Evolutionary conservation across 2,329 filamentous ascomycete genomes (phyloP), one percentile per base, ranked within the genome.

Genomic region (Chrysoporthe austroafricana): DNA sequence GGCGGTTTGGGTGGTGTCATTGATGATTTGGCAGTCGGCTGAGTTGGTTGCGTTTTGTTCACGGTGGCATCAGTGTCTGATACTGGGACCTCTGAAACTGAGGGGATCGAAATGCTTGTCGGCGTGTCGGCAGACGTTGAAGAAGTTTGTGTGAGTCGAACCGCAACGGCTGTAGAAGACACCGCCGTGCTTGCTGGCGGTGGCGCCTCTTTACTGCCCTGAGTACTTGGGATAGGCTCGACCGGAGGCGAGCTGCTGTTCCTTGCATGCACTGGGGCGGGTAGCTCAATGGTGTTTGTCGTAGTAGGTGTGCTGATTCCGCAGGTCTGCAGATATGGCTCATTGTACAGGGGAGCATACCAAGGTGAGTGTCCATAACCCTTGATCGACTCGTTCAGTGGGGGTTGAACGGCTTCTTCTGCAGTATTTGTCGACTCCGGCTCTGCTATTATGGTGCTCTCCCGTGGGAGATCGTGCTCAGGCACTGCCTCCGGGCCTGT

Each of bases 401-500:
- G 26, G 7, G 36, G 63, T 26, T 60, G 52, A 16, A 36, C 18
- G n/a, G 54, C 9, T 4, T 32, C 43, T 16, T 63, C 66, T 21
- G 43, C 62, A 21, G 43, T 44, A 9, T 21, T 36, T 14, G 52
- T 69, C 14, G 26, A 26, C 4, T 66, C 56, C 21, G 70, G 57
- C 39, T 73, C 52, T 36, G 52, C 44, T 26, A 52, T 42, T 3
- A 68, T 16, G 48, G 59, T 6, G 48, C 61, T 57, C 43, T 62
- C 50, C 32, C 74, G 64, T 16, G 71, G 64, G 18, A 73, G 69
- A 34, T 70, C 59, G 13, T 71, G 59, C 54, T 79, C 76, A n/a
- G 77, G 75, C 3, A 74, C 71, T 39, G 73, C 73, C 66, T 82
- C 77, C 36, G 75, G 69, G 59, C 73, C 72, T 14, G 9, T 13